phyloP scores from a whole-genome alignment of 441 rosid species.

The Erodium texanum region DNA sequence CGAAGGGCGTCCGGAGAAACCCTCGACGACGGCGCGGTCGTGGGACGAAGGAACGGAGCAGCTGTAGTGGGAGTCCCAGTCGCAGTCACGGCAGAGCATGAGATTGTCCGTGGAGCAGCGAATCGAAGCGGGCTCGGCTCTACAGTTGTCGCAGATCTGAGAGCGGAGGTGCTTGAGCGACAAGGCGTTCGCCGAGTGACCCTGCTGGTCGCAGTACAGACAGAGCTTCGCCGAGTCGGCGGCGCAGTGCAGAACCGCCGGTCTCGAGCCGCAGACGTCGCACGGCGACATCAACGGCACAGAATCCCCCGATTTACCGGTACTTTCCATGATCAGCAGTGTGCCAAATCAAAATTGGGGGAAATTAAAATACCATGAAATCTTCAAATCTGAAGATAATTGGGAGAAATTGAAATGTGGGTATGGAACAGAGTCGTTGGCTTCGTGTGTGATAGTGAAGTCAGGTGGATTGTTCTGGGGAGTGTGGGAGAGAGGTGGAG shows the following conservation, averaged over 20 bases:
- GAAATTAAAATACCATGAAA: neutral
- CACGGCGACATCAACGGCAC: conserved; percentile 21
- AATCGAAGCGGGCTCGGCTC: conserved; percentile 24
- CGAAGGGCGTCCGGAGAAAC: conserved; percentile 37
- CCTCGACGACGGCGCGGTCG: conserved; percentile 22
- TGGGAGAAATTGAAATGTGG: too few species aligned
- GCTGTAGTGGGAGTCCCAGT: conserved; percentile 21
- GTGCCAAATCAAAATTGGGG: too few species aligned
- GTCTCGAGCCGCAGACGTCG: conserved; percentile 32
- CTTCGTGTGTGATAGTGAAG: too few species aligned
- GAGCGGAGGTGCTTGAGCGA: conserved; percentile 38
- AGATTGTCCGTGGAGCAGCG: conserved; percentile 28
- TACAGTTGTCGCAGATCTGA: conserved; percentile 37
- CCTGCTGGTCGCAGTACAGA: conserved; percentile 34
- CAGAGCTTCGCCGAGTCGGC: conserved; percentile 45
- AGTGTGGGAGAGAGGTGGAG: too few species aligned
- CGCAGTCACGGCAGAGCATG: conserved; percentile 35
- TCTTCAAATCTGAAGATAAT: too few species aligned
- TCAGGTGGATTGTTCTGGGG: too few species aligned
- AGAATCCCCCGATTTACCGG: conserved; percentile 10
- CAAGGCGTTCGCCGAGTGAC: conserved; percentile 42
- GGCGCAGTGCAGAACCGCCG: conserved; percentile 34
- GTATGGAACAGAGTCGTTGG: too few species aligned
- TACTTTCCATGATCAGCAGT: conserved; percentile 10
- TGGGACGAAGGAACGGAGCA: conserved; percentile 22